A percentile compares a stretch with the other conserved stretches of the same genome.
phyloP scores from a whole-genome alignment of 2,329 filamentous ascomycete genomes.

The Erysiphe pisi region DNA sequence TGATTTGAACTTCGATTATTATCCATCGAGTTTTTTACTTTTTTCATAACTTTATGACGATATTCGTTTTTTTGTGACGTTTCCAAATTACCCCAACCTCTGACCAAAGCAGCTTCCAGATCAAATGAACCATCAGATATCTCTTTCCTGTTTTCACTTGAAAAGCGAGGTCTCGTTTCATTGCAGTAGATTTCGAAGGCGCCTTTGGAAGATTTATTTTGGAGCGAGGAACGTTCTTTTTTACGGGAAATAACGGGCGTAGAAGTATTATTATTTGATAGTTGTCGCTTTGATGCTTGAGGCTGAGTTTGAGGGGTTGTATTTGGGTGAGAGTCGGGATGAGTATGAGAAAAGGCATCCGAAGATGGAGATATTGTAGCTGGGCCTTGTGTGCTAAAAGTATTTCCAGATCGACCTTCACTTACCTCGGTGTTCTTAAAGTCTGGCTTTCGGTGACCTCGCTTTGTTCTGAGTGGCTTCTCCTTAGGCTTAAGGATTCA shows the following conservation, averaged over 20 bases:
- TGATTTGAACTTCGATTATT: constrained; percentile 31
- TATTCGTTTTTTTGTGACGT: constrained; percentile 32
- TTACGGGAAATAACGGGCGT: constrained; percentile 15
- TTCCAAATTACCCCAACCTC: constrained; percentile 34
- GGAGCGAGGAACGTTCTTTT: constrained; percentile 27
- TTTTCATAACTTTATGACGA: constrained; percentile 34
- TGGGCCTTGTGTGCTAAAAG: constrained; percentile 43
- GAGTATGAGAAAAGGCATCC: constrained; percentile 45
- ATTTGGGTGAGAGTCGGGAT: constrained; percentile 37
- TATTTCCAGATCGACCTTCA: constrained; percentile 38
- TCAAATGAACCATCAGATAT: constrained; percentile 34
- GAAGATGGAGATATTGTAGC: constrained; percentile 43
- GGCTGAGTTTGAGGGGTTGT: constrained; percentile 35
- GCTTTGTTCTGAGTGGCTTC: constrained; percentile 64
- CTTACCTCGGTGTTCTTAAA: constrained; percentile 36
- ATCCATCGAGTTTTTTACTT: constrained; percentile 34
- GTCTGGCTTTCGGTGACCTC: constrained; percentile 55
- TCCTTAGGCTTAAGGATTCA: constrained; percentile 53
- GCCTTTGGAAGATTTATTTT: constrained; percentile 31
- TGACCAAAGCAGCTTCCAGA: constrained; percentile 34
- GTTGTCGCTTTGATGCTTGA: constrained; percentile 31
- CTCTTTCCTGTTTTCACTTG: constrained; percentile 32
- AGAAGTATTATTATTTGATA: constrained; percentile 37
- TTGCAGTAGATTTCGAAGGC: constrained; percentile 35
- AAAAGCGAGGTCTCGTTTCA: constrained; percentile 33